These are phyloP conservation scores for Cyclaneusma minus DNA, from an alignment of 2,329 filamentous ascomycete species.

Conservation along the genomic window DNA sequence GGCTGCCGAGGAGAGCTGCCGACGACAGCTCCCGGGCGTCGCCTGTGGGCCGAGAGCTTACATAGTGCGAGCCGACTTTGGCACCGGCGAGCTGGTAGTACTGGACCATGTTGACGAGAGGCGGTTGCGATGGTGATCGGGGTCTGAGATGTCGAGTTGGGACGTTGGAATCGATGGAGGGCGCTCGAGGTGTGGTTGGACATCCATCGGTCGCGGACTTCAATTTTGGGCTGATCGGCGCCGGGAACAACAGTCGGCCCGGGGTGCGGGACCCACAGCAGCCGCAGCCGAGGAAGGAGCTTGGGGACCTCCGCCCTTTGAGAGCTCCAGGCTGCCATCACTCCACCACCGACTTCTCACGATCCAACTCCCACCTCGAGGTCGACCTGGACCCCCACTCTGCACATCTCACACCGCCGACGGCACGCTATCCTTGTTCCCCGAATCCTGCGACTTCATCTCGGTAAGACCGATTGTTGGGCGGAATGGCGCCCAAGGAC, in stretches of 20 bases:
- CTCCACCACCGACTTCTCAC: too few species aligned
- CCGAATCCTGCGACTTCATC: not conserved
- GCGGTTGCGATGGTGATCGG: too few species aligned
- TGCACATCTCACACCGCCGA: not conserved
- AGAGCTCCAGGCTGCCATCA: too few species aligned
- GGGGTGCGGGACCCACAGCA: too few species aligned
- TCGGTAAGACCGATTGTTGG: not conserved
- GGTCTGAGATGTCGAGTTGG: slow-evolving; percentile 6
- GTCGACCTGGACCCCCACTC: slow-evolving; percentile 1
- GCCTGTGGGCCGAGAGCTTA: slow-evolving; percentile 1
- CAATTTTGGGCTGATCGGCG: too few species aligned
- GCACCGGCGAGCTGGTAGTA: slow-evolving; percentile 17
- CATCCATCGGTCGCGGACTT: too few species aligned
- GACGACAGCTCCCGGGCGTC: not conserved
- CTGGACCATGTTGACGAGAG: slow-evolving; percentile 18
- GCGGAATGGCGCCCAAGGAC: slow-evolving; percentile 1
- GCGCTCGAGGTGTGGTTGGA: too few species aligned
- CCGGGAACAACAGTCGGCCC: too few species aligned
- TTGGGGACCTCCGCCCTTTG: too few species aligned
- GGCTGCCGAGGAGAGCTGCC: not conserved
- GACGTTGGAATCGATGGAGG: slow-evolving; percentile 3
- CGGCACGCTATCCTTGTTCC: not conserved
- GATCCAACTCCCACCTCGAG: too few species aligned
- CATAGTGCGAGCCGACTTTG: slow-evolving; percentile 19
- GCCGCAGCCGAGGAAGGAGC: too few species aligned